phyloP scores from a whole-genome alignment of 192 early-diverging fungal species.

The Umbelopsis vinacea region DNA sequence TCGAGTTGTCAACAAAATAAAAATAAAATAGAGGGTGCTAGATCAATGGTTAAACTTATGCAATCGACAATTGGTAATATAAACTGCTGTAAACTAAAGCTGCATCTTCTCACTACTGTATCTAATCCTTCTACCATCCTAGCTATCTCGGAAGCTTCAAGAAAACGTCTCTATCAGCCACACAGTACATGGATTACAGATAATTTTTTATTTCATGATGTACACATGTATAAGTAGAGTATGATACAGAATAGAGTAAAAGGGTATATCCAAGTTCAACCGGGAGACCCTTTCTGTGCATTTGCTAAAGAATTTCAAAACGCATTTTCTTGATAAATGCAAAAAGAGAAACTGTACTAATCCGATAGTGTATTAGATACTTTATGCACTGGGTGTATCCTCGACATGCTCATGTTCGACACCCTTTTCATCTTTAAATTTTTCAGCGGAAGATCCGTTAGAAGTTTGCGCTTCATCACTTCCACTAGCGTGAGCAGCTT shows the following conservation, averaged over 20 bases:
- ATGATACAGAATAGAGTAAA: constrained; percentile 7
- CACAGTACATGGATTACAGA: too few species aligned
- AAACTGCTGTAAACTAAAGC: too few species aligned
- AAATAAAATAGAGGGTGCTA: too few species aligned
- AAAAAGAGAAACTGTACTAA: not conserved
- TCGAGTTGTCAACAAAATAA: too few species aligned
- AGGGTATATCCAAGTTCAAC: not conserved
- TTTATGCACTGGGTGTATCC: not conserved
- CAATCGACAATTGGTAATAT: too few species aligned
- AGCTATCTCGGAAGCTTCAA: too few species aligned
- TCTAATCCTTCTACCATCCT: too few species aligned
- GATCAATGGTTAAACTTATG: too few species aligned
- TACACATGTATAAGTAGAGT: not conserved
- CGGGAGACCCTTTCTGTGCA: not conserved
- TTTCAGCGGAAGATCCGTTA: not conserved
- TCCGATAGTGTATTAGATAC: not conserved
- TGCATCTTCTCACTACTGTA: too few species aligned
- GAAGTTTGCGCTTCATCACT: not conserved
- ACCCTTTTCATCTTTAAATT: not conserved
- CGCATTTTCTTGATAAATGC: not conserved
- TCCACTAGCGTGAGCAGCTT: constrained; percentile 11
- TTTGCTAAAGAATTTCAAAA: too few species aligned
- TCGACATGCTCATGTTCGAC: constrained; percentile 7
- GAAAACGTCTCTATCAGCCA: too few species aligned
- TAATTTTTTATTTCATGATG: not conserved